These are phyloP conservation scores for Cenchrus americanus DNA, from an alignment of 176 grass and related monocot genomes.

Conservation along the genomic window DNA sequence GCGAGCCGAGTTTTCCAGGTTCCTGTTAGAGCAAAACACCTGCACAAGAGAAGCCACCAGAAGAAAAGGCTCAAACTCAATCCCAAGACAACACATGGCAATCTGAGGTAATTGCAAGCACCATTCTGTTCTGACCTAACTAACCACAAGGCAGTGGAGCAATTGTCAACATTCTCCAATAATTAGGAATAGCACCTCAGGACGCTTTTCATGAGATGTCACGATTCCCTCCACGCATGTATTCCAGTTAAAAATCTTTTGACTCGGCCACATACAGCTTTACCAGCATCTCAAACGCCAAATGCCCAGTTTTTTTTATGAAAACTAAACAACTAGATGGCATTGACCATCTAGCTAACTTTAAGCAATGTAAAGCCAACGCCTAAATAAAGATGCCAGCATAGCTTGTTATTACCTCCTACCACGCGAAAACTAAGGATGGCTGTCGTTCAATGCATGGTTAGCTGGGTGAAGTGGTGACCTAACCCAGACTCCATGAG, in stretches of 20 bases:
- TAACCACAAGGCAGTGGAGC: background rate
- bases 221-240: background rate
- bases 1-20: background rate
- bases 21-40: background rate
- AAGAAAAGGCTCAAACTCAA: background rate
- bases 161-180: slow-evolving; percentile 16
- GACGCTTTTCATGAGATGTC: slow-evolving; percentile 28
- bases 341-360: background rate
- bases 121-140: background rate
- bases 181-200: slow-evolving; percentile 1
- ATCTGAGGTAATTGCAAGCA: background rate
- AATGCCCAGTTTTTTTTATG: background rate
- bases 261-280: background rate
- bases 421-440: background rate
- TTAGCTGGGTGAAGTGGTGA: background rate
- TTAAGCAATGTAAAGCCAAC: slow-evolving; percentile 5
- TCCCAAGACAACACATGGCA: background rate
- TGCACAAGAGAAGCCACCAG: background rate
- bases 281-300: background rate
- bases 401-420: background rate
- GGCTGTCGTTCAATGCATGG: background rate
- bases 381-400: background rate
- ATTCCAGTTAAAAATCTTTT: slow-evolving; percentile 16
- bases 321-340: background rate
- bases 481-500: background rate